phyloP scores from a whole-genome alignment of 805 yeast species.

The Starmera caribaea region DNA sequence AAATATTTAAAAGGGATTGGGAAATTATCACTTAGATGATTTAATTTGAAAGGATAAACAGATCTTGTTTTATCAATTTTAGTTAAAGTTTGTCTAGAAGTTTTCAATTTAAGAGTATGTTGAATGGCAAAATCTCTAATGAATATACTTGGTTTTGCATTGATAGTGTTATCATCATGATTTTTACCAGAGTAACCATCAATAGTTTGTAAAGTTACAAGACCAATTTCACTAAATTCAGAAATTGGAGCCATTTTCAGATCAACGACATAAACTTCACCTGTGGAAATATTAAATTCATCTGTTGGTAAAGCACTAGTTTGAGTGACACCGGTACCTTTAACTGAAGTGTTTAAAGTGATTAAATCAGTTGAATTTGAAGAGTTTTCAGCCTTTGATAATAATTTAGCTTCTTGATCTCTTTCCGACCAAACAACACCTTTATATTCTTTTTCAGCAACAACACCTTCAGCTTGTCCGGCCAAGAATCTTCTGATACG shows the following conservation, averaged over 20 bases:
- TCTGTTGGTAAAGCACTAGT: slow-evolving; percentile 65
- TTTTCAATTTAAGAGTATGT: slow-evolving; percentile 65
- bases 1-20: slow-evolving; percentile 39
- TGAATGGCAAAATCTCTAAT: slow-evolving; percentile 81
- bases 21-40: slow-evolving; percentile 55
- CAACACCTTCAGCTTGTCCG: slow-evolving; percentile 90
- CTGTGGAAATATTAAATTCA: slow-evolving; percentile 62
- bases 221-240: slow-evolving; percentile 47
- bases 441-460: slow-evolving; percentile 86
- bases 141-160: slow-evolving; percentile 60
- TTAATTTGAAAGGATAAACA: slow-evolving; percentile 86
- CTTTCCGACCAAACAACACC: slow-evolving; percentile 86
- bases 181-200: slow-evolving; percentile 58
- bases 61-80: slow-evolving; percentile 66
- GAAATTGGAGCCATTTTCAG: slow-evolving; percentile 65
- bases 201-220: slow-evolving; percentile 56
- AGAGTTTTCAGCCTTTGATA: slow-evolving; percentile 28
- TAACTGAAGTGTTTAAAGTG: slow-evolving; percentile 26
- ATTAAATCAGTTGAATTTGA: slow-evolving; percentile 29
- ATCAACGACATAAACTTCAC: slow-evolving; percentile 84
- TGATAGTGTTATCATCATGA: slow-evolving; percentile 39
- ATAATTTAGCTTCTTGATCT: slow-evolving; percentile 58
- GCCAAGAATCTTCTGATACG: slow-evolving; percentile 88
- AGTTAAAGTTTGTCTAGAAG: slow-evolving; percentile 61
- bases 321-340: slow-evolving; percentile 25